These are phyloP conservation scores for Perkinsus olseni DNA, from an alignment of 169 alveolate genomes.

Conservation along the genomic window DNA sequence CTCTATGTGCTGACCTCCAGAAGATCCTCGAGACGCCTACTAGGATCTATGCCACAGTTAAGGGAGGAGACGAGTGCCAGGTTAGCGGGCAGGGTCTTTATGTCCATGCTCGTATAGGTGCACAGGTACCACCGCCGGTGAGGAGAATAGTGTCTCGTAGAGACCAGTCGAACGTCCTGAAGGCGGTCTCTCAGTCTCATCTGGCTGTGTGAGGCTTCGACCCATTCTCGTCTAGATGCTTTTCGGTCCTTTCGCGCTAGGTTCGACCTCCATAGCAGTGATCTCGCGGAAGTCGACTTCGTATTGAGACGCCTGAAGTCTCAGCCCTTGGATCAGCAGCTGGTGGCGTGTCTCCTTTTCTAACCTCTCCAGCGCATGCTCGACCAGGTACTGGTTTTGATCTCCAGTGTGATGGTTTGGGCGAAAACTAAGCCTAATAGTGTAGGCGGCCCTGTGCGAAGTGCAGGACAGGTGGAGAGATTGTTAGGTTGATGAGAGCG, in stretches of 20 bases:
- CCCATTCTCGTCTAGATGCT: not conserved
- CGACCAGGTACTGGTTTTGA: constrained; percentile 50
- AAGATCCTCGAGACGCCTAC: constrained; percentile 6
- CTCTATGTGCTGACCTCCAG: constrained; percentile 23
- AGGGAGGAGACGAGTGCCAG: not conserved
- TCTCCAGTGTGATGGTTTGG: constrained; percentile 76
- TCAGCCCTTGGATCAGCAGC: constrained; percentile 10
- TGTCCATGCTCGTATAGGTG: not conserved
- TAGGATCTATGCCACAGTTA: constrained; percentile 16
- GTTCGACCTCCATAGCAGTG: constrained; percentile 57
- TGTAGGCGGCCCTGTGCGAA: not conserved
- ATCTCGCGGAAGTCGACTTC: constrained; percentile 55
- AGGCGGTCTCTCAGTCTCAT: not conserved
- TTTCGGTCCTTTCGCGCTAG: constrained; percentile 14
- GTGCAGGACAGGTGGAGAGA: not conserved
- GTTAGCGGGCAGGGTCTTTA: not conserved
- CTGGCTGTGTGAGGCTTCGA: not conserved
- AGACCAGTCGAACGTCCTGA: not conserved
- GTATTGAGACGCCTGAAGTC: constrained; percentile 27
- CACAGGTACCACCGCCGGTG: not conserved
- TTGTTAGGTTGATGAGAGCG: not conserved
- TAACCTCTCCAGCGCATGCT: not conserved
- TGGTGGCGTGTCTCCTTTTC: not conserved
- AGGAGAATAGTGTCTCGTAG: not conserved
- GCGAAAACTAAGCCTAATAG: constrained; percentile 39